Conservation (phyloP, 73 alveolate species). For the Stentor roeselii region DNA sequence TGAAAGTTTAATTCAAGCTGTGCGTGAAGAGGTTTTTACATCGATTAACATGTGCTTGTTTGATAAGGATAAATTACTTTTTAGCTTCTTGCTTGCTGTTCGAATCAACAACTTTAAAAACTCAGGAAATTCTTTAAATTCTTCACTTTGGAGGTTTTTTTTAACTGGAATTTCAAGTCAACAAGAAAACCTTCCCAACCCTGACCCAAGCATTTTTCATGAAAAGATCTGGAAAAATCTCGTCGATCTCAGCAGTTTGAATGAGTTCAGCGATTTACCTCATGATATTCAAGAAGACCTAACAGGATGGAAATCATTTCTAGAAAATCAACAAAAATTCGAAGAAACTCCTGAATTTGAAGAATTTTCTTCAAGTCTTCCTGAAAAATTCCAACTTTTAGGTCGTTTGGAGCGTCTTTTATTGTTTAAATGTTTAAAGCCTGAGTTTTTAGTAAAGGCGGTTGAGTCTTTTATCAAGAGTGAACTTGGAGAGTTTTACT, state of each 20-base stretch:
- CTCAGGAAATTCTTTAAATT: not conserved
- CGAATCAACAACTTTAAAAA: constrained; percentile 61
- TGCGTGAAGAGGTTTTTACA: constrained; percentile 58
- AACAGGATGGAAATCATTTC: constrained; percentile 74
- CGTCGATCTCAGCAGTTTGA: constrained; percentile 54
- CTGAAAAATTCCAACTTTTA: constrained; percentile 57
- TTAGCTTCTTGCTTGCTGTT: constrained; percentile 93
- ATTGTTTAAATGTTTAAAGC: constrained; percentile 78
- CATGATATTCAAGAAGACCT: constrained; percentile 67
- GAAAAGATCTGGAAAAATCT: constrained; percentile 40
- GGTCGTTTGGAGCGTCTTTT: constrained; percentile 69
- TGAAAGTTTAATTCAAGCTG: constrained; percentile 64
- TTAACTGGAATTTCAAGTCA: constrained; percentile 74
- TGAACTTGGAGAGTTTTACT: constrained; percentile 86
- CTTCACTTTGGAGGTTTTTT: constrained; percentile 57
- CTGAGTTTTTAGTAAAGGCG: constrained; percentile 80
- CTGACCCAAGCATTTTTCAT: constrained; percentile 17
- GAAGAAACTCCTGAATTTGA: constrained; percentile 66
- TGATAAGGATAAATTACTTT: constrained; percentile 98
- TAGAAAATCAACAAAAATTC: constrained; percentile 67
- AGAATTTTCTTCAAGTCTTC: constrained; percentile 76
- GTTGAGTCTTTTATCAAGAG: constrained; percentile 74
- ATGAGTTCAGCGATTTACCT: constrained; percentile 66
- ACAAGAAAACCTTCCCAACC: constrained; percentile 33
- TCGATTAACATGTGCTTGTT: constrained; percentile 93